Base-by-base conservation (phyloP, 306 rosid genomes). In the Ceratonia siliqua region DNA sequence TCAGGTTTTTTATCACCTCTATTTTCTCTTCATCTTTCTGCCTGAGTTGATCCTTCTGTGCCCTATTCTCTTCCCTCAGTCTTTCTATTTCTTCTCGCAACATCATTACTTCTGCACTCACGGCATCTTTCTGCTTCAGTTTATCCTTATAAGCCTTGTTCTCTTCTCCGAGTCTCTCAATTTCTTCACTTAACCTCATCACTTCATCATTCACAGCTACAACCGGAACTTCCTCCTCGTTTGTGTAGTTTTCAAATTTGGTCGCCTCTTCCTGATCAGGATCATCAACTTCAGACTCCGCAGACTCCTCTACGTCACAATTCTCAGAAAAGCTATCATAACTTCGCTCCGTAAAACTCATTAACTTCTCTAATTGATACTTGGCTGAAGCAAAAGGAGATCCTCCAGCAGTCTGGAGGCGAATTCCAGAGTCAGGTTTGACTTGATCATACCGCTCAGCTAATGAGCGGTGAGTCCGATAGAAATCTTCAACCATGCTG, bases 401-500 rank as follows among this genome's bases (percentile, higher is more conserved):
- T 8, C 80, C 85, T 25, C 75, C 58, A 10, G 82, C 72, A 38
- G 82, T 78, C 30, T 79, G 58, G 46, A 70, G 78, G 38, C 92
- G 92, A 68, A 58, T 65, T 68, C 87, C 88, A 0, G 86, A 22
- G 18, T 89, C 93, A 0, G 84, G 82, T 68, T 84, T 89, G 12
- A 89, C 53, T 78, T 85, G 97, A 84, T 91, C 92, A 72, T 82
- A 85, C 62, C 88, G 82, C 90, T 89, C 93, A 0, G 92, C 93
- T 45, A 93, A 74, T 3, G 86, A 91, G 12, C 93, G 89, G 57
- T 93, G 91, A 54, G 85, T 72, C 70, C 87, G 83, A n/a, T 91
- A 93, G 73, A 93, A 91, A 42, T 93, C 94, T 81, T 93, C 89
- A 77, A 93, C 97, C 92, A 89, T 78, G 83, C 91, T 74, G 55